Evolutionary conservation across 306 rosid species (phyloP).

Genomic region (Rosa multiflora): DNA sequence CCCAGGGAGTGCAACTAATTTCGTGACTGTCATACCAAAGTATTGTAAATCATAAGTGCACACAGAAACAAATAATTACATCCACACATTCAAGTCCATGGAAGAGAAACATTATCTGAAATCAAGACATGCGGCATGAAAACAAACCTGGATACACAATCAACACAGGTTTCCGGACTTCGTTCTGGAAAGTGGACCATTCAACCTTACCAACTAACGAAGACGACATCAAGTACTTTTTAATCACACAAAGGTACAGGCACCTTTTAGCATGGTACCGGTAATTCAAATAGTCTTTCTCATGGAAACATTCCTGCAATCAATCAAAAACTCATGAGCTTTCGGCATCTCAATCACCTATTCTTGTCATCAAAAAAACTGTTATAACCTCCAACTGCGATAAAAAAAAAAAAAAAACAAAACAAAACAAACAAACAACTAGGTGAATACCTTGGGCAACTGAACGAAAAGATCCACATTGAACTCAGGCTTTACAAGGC

Average conservation of each 20-base stretch:
- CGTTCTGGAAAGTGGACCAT: constrained; percentile 85
- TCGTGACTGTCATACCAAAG: constrained; percentile 41
- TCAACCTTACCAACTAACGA: constrained; percentile 60
- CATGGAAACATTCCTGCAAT: constrained; percentile 80
- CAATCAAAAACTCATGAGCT: not conserved
- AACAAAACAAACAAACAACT: not conserved
- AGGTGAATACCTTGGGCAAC: constrained; percentile 71
- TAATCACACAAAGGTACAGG: constrained; percentile 74
- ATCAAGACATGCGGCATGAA: constrained; percentile 2
- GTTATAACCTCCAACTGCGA: not conserved
- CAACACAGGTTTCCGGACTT: constrained; percentile 76
- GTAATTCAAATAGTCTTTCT: constrained; percentile 91
- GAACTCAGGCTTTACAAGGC: constrained; percentile 60
- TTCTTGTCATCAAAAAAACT: not conserved
- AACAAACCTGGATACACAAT: constrained; percentile 70
- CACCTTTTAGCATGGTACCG: constrained; percentile 86
- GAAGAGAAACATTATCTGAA: not conserved
- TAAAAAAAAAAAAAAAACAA: too few species aligned
- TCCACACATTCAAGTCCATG: not conserved
- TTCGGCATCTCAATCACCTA: not conserved
- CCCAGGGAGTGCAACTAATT: constrained; percentile 50
- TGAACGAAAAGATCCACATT: constrained; percentile 64
- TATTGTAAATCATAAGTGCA: constrained; percentile 10
- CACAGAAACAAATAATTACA: constrained; percentile 1
- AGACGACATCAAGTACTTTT: constrained; percentile 60